Evolutionary conservation across 345 rosid species (phyloP), one percentile per base, ranked within the genome.

Genomic region (Carallia brachiata): DNA sequence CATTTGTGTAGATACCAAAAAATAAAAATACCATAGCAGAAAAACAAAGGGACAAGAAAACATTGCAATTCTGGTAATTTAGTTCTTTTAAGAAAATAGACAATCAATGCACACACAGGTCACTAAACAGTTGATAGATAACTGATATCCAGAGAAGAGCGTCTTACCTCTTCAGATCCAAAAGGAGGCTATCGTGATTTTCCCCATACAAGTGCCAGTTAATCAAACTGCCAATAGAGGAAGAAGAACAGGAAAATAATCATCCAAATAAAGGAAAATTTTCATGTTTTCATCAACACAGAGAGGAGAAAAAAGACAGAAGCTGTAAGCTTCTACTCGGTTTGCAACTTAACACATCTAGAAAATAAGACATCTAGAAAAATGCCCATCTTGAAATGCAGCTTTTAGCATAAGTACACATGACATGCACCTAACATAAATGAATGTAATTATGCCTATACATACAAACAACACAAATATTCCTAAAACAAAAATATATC

Each of bases 141-240:
- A 36, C 23, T 61, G 31, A 27, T 56, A 32, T 71, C 44, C 15
- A 55, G 53, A 10, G 19, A 70, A 60, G 61, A 7, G 52, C 66
- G 7, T 40, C 75, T 77, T 78, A 95, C 99, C 96, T 89, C 97
- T 76, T 83, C 84, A 53, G 59, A 70, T 16, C 89, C 90, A 79
- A 92, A 79, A n/a, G 92, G 91, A 39, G 89, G 79, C 70, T 88
- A 97, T 79, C 98, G 81, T 53, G 97, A 92, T 78, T 92, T 88
- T 62, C 99, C 99, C 98, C 98, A 95, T 30, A 88, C 90, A 72
- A 95, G 82, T 47, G 92, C 71, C 39, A 84, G 59, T 68, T 95
- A 85, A 76, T 89, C 89, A 64, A 89, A 76, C 99, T 95, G 96
- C 86, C 79, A 78, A 73, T 74, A 76, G 36, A 74, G 6, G 39